Base-by-base conservation (phyloP, 805 yeast genomes). In the Kluyveromyces lactis region DNA sequence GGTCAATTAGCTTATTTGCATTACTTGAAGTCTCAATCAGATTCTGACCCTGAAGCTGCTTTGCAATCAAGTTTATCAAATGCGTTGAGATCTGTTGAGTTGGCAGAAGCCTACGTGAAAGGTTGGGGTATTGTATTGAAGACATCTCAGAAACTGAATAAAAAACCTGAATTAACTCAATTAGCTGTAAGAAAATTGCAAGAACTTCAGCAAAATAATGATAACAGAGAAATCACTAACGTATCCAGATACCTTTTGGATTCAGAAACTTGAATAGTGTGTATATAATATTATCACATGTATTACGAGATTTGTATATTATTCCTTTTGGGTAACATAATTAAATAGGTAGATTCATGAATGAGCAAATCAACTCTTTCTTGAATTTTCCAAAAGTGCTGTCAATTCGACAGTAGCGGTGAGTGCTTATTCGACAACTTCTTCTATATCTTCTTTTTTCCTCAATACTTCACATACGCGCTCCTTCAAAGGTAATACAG, bases 111-210 rank as follows among this genome's bases (percentile, higher is more conserved):
- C 24, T 82, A 75, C 55, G 60, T 73, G 16, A 71, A 86, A 47
- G 82, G 86, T 12, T 89, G 95, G 95, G 58, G 73, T 26, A 89
- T 90, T 1, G 60, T 84, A 2, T 68, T 66, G 31, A 50, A 69
- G 9, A 56, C 73, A 2, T 43, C 67, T 4, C 40, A 49, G 24
- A 54, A 56, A 38, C 30, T 64, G 26, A 47, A 45, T 18, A 45
- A 64, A 43, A 43, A 51, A 11, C 12, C 30, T 27, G 50, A 57
- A 35, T 52, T 77, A 17, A 36, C 53, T n/a, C 45, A 46, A 2
- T 52, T 75, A 33, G 67, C 78, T 0, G 42, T 48, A 24, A 43
- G 44, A 26, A 63, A 58, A 43, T 55, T 77, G 29, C 40, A 55
- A 31, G 51, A 60, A 37, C 62, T 75, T 6, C 50, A 34, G 12